phyloP scores from a whole-genome alignment of 2,329 filamentous ascomycete genomes.

The Aspergillus thermomutatus region DNA sequence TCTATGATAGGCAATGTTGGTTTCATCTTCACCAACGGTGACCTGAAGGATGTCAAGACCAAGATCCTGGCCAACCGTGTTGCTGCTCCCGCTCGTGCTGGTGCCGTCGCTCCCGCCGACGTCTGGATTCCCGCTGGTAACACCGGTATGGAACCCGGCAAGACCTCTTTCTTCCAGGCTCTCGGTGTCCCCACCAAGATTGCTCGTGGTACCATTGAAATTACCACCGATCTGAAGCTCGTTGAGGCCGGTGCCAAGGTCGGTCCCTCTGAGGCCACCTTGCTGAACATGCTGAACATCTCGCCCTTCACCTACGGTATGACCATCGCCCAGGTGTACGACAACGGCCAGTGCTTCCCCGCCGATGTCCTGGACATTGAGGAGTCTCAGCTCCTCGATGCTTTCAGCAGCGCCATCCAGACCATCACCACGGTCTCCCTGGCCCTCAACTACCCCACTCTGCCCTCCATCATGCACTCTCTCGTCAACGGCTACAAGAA shows the following conservation, averaged over 20 bases:
- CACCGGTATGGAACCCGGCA: constrained; percentile 99
- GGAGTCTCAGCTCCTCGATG: constrained; percentile 87
- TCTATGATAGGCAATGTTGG: constrained; percentile 74
- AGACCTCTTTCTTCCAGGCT: constrained; percentile 99
- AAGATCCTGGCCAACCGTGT: constrained; percentile 97
- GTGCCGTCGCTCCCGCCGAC: constrained; percentile 89
- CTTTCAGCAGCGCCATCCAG: constrained; percentile 75
- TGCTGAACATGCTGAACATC: constrained; percentile 99
- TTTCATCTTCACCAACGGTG: constrained; percentile 98
- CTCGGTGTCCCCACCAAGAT: constrained; percentile 99
- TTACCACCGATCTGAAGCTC: constrained; percentile 95
- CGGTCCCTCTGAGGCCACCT: constrained; percentile 96
- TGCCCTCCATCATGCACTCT: constrained; percentile 95
- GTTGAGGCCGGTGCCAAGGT: constrained; percentile 91
- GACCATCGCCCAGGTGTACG: constrained; percentile 94
- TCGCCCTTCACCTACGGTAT: constrained; percentile 99
- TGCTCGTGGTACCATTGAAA: constrained; percentile 99
- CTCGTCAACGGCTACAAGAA: constrained; percentile 99
- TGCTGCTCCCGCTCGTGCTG: constrained; percentile 94
- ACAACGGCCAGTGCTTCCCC: constrained; percentile 90
- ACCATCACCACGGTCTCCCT: constrained; percentile 90
- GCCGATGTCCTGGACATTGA: constrained; percentile 85
- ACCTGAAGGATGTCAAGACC: constrained; percentile 88
- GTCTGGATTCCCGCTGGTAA: constrained; percentile 97
- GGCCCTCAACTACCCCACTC: constrained; percentile 89